Conservation (phyloP, 371 early-diverging fungal species). For the Blyttiomyces sp. region DNA sequence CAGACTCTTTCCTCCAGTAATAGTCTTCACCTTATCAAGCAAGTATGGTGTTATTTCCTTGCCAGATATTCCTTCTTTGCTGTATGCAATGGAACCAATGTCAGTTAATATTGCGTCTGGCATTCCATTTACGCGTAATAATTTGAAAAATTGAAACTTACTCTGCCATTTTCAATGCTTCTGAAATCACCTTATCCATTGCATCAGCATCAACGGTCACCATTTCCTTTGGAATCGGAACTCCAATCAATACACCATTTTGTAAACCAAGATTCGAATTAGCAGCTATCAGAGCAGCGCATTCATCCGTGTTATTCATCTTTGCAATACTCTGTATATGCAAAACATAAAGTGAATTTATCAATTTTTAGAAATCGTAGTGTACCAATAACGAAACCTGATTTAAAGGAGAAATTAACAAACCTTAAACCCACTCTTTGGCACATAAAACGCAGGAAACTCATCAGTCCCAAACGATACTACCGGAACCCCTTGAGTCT, state of each 20-base stretch:
- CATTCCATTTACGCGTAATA: background rate
- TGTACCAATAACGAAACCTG: too few species aligned
- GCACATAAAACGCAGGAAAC: conserved; percentile 91
- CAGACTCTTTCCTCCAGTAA: conserved; percentile 79
- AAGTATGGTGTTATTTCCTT: conserved; percentile 91
- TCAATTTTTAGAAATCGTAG: background rate
- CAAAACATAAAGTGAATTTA: background rate
- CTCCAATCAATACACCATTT: conserved; percentile 84
- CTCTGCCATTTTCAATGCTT: conserved; percentile 68
- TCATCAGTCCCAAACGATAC: conserved; percentile 64
- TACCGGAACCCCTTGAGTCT: conserved; percentile 92
- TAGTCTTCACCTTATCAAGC: conserved; percentile 70
- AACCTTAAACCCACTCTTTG: conserved; percentile 65
- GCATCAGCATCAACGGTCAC: conserved; percentile 55
- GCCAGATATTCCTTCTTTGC: conserved; percentile 61
- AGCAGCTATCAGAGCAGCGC: conserved; percentile 68
- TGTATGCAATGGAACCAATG: conserved; percentile 11
- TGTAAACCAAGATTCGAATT: conserved; percentile 61
- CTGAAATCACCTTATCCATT: conserved; percentile 67
- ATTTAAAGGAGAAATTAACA: too few species aligned
- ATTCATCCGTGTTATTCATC: conserved; percentile 55
- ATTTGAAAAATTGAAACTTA: conserved; percentile 21
- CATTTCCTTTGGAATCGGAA: conserved; percentile 77
- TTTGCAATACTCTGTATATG: conserved; percentile 21
- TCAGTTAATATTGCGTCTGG: background rate